phyloP scores from a whole-genome alignment of 495 filamentous ascomycete genomes.

The Annulohypoxylon moriforme region DNA sequence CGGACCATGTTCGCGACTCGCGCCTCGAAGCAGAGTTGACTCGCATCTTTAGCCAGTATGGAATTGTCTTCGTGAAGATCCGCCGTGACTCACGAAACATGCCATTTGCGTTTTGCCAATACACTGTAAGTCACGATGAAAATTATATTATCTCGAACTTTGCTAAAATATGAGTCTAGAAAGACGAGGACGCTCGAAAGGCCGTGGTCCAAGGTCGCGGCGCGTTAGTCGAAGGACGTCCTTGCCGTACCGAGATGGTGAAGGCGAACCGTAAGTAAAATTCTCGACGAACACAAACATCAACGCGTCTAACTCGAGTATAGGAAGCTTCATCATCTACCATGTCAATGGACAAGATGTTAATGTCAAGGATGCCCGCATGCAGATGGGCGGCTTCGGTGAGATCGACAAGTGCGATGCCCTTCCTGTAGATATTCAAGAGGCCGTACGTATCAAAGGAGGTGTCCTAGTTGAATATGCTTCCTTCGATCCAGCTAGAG shows the following conservation, averaged over 20 bases:
- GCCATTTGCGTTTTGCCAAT: slow-evolving; percentile 74
- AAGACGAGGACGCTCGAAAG: slow-evolving; percentile 57
- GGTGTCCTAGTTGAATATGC: slow-evolving; percentile 65
- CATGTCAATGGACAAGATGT: slow-evolving; percentile 54
- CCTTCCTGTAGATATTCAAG: slow-evolving; percentile 40
- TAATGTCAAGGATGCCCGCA: slow-evolving; percentile 55
- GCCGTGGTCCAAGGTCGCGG: slow-evolving; percentile 62
- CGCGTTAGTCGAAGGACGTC: slow-evolving; percentile 63
- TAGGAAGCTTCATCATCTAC: slow-evolving; percentile 65
- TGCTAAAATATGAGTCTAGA: slow-evolving; percentile 41
- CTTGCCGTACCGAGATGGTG: slow-evolving; percentile 67
- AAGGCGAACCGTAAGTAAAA: slow-evolving; percentile 66
- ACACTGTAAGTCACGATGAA: slow-evolving; percentile 58
- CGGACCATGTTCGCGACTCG: slow-evolving; percentile 59
- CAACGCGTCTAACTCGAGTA: slow-evolving; percentile 21
- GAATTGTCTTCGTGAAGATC: slow-evolving; percentile 71
- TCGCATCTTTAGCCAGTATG: slow-evolving; percentile 62
- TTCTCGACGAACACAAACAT: not conserved
- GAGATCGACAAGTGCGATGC: slow-evolving; percentile 49
- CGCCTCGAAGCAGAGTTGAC: slow-evolving; percentile 65
- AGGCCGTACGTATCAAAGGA: slow-evolving; percentile 50
- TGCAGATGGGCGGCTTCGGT: slow-evolving; percentile 57
- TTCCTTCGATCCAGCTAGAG: slow-evolving; percentile 55
- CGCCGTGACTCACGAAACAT: slow-evolving; percentile 66
- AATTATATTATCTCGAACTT: not conserved